Percentiles rank a stretch among this genome's conserved stretches.
Evolutionary conservation across 2,329 filamentous ascomycete species (phyloP).

Genomic region (Talaromyces atroroseus): DNA sequence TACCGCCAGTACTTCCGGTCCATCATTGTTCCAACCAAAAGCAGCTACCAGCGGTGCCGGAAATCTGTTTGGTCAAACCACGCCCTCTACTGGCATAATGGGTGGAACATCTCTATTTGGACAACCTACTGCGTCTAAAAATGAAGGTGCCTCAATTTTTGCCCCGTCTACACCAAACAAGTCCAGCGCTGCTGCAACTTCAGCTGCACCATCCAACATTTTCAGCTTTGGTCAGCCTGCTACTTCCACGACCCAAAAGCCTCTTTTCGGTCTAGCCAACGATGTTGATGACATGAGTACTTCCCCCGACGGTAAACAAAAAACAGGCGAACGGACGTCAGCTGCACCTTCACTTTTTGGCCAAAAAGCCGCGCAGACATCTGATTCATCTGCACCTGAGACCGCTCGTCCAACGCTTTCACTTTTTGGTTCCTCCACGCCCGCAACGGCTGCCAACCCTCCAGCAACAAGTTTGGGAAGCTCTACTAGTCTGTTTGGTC

Average conservation of each 20-base stretch:
- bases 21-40: constrained; percentile 7
- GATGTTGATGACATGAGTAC: constrained; percentile 13
- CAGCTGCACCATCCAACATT: not conserved
- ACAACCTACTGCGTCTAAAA: constrained; percentile 11
- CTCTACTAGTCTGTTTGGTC: constrained; percentile 5
- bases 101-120: constrained; percentile 10
- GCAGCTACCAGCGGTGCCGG: constrained; percentile 1
- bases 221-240: constrained; percentile 10
- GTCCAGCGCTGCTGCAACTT: constrained; percentile 1
- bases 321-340: constrained; percentile 6
- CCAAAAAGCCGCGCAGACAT: constrained; percentile 1
- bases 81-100: constrained; percentile 5
- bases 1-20: not conserved
- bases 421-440: constrained; percentile 3
- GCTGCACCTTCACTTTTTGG: not conserved
- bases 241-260: not conserved
- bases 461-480: not conserved
- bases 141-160: constrained; percentile 8
- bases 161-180: constrained; percentile 8
- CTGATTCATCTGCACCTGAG: not conserved
- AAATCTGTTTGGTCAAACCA: constrained; percentile 2
- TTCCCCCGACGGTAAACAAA: constrained; percentile 12
- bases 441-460: not conserved
- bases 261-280: constrained; percentile 4
- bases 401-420: not conserved